These are phyloP conservation scores for Colletotrichum sp. DNA, from an alignment of 2,329 filamentous ascomycete species.

Conservation along the genomic window DNA sequence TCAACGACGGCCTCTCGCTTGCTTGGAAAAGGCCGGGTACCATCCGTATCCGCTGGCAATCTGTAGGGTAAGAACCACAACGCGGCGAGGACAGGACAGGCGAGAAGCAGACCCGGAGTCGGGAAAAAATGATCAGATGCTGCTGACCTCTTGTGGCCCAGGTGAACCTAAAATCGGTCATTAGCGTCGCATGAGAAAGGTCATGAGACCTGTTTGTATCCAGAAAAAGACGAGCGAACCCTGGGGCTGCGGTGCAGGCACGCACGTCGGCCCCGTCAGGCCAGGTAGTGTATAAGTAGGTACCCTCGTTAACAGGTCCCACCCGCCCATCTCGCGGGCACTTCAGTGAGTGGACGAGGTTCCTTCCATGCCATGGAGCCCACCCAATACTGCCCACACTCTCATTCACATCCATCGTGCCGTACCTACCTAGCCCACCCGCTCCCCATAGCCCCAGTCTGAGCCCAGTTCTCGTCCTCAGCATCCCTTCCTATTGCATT, in stretches of 20 bases:
- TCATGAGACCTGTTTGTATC: constrained; percentile 25
- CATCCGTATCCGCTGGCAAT: background rate
- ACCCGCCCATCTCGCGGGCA: background rate
- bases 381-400: background rate
- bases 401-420: background rate
- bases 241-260: constrained; percentile 8
- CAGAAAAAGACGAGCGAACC: constrained; percentile 19
- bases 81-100: background rate
- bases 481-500: background rate
- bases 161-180: constrained; percentile 22
- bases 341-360: background rate
- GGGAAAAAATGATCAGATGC: constrained; percentile 19
- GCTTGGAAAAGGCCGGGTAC: background rate
- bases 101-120: background rate
- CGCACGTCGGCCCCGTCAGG: background rate
- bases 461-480: background rate
- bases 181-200: constrained; percentile 22
- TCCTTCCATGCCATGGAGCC: background rate
- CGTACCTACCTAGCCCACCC: background rate
- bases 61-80: background rate
- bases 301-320: constrained; percentile 7
- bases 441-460: background rate
- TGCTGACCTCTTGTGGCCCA: constrained; percentile 22
- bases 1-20: background rate
- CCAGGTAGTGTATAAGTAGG: background rate